Base-by-base conservation (phyloP, 73 alveolate genomes). In the Stentor coeruleus region DNA sequence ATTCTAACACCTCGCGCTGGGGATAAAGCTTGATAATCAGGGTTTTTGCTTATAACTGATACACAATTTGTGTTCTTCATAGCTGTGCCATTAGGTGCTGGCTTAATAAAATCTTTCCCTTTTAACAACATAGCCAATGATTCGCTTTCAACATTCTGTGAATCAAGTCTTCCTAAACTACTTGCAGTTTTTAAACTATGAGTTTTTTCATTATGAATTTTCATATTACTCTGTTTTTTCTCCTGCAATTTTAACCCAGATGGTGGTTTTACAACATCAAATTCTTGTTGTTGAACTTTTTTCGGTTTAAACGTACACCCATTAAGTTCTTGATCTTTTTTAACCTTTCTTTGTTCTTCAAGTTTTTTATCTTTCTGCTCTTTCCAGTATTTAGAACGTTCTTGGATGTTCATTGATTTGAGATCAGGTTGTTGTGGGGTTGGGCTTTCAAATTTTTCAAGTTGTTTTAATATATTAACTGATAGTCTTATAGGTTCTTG, bases 271-370 rank as follows among this genome's bases (percentile, higher is more conserved):
- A 11, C 28, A 20, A 49, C 20, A 11, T 49, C 66, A 49, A 49
- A 49, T 6, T 49, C 66, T 20, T 49, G 66, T 11, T 6, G 66
- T 6, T 49, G 28, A 20, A 49, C 20, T 49, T 49, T 49, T 40
- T 66, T 31, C 33, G 79, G 79, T 2, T 66, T 20, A 66, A 66
- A 66, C n/a, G 79, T 66, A 40, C 79, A 66, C 33, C 79, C 79
- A 33, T 20, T 2, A 11, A 66, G 79, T 66, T 66, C 79, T 20
- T 66, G n/a, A 40, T 66, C 79, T 20, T 20, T 20, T 20, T 20
- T 20, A 37, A 11, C 40, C 2, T 31, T 20, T 66, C 79, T 20
- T 66, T 66, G 79, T 2, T 20, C 37, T 66, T 66, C 79, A 2
- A 66, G n/a, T 66, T 66, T 66, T 33, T 66, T 66, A 20, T 66